Evolutionary conservation across 139 green algal genomes (phyloP).

Genomic region (Chlamydomonas eustigma): DNA sequence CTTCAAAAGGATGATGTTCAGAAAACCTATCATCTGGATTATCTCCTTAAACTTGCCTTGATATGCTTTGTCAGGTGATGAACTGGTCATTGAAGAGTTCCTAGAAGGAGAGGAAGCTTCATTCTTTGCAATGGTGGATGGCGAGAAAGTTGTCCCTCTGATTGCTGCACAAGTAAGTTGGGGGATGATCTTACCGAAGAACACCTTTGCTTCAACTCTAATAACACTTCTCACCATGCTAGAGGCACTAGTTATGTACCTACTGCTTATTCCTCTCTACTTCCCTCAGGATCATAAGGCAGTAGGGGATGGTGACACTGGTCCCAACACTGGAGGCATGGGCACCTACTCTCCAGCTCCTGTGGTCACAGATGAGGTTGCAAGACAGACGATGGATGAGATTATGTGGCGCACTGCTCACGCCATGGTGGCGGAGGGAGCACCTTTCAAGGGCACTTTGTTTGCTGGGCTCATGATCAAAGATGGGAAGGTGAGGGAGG

Average conservation of each 20-base stretch:
- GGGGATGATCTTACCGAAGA: no score
- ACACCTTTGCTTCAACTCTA: no score
- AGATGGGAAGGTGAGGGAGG: constrained; percentile 51
- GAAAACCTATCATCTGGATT: no score
- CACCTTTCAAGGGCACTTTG: constrained; percentile 85
- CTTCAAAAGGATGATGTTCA: no score
- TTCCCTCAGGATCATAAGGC: constrained; percentile 91
- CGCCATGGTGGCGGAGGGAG: constrained; percentile 82
- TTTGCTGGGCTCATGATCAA: constrained; percentile 99
- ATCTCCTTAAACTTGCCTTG: not conserved
- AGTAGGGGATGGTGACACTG: constrained; percentile 91
- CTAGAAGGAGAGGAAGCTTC: constrained; percentile 92
- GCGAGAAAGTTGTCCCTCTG: constrained; percentile 66
- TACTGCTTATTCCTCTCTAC: constrained; percentile 3
- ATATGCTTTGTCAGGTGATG: not conserved
- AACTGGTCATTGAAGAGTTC: constrained; percentile 95
- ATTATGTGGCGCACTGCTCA: constrained; percentile 84
- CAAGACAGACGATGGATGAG: constrained; percentile 72
- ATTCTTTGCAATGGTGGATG: constrained; percentile 96
- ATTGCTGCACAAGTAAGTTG: constrained; percentile 60
- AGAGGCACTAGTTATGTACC: not conserved
- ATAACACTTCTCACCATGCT: no score
- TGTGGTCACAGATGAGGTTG: constrained; percentile 78
- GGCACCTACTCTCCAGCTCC: constrained; percentile 95
- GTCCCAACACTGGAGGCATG: constrained; percentile 98